Conservation (phyloP, 768 basidiomycete genomes). For the Leccinum subtestaceum region DNA sequence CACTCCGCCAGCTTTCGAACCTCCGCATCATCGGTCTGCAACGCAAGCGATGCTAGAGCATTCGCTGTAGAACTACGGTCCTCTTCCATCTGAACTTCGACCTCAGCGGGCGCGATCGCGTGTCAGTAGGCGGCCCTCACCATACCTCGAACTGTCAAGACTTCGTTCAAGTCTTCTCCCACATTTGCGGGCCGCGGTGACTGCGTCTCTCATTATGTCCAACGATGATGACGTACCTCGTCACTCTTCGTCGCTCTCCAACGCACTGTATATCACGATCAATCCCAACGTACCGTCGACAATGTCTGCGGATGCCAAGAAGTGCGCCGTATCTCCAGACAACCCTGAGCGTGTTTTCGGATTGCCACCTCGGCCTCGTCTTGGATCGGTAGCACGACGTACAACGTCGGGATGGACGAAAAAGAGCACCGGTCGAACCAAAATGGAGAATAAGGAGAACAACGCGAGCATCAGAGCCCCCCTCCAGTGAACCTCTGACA, state of each 20-base stretch:
- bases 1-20: conserved; percentile 56
- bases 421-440: conserved; percentile 49
- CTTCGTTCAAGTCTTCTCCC: conserved; percentile 38
- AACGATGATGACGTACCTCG: conserved; percentile 13
- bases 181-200: conserved; percentile 28
- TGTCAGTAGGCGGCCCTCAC: conserved; percentile 68
- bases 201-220: conserved; percentile 20
- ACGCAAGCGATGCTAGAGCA: conserved; percentile 75
- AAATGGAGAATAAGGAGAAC: conserved; percentile 59
- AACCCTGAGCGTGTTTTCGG: conserved; percentile 27
- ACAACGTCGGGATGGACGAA: conserved; percentile 63
- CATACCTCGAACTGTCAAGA: conserved; percentile 53
- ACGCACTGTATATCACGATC: conserved; percentile 39
- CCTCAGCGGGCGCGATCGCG: conserved; percentile 58
- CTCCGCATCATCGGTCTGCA: conserved; percentile 57
- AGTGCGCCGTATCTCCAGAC: conserved; percentile 23
- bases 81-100: conserved; percentile 70
- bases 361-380: conserved; percentile 43
- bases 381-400: conserved; percentile 55
- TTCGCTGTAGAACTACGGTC: conserved; percentile 67
- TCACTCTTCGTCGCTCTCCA: conserved; percentile 23
- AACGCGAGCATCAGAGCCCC: conserved; percentile 10
- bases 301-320: conserved; percentile 35
- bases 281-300: conserved; percentile 39
- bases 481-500: conserved; percentile 25